Base-by-base conservation (phyloP, 768 basidiomycete species). In the Pleurotus tuber-regium region DNA sequence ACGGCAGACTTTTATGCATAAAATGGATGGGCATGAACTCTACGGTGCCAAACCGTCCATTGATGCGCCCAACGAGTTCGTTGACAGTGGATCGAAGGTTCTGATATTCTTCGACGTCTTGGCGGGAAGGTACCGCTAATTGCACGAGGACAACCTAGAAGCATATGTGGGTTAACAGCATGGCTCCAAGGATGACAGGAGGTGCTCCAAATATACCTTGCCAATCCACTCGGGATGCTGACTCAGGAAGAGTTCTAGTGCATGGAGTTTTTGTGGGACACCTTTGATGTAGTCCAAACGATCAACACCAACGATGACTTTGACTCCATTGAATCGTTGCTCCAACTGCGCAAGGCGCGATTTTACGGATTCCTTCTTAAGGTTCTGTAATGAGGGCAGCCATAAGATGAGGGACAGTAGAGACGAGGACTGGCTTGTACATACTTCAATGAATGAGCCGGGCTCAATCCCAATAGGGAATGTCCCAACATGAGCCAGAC, bases 1-100 rank as follows among this genome's bases (percentile, higher is more conserved):
- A 95, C 0, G 84, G 71, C 48, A 98, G 75, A 57, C 85, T 88
- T 70, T 95, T 95, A 79, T 98, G 96, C 92, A 98, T 92, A 69
- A 97, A 98, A 69, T 98, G 97, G 54, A 99, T 98, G 4, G 97
- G 97, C 92, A 98, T 97, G 66, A 96, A 98, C 60, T 99, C 97
- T 63, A 98, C 94, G 1, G 97, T 98, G 25, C 97, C 97, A 62
- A 99, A 99, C 7, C 94, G 88, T 6, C 97, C 97, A 65, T 99
- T 99, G 71, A 99, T 98, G 21, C 96, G 84, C 2, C 97, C 97
- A 25, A 99, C 97, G 43, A 99, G 83, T 67, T 99, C 95, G 74
- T 98, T 98, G 48, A 98, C 94, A 1, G 89, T 92, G 14, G 93
- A 85, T 12, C 97, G 84, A 54, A 98, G 71, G 70, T 98, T 98